Percentiles rank a stretch among this genome's conserved stretches.
These are phyloP conservation scores for Claviceps sp. DNA, from an alignment of 2,329 filamentous ascomycete genomes.

Conservation along the genomic window DNA sequence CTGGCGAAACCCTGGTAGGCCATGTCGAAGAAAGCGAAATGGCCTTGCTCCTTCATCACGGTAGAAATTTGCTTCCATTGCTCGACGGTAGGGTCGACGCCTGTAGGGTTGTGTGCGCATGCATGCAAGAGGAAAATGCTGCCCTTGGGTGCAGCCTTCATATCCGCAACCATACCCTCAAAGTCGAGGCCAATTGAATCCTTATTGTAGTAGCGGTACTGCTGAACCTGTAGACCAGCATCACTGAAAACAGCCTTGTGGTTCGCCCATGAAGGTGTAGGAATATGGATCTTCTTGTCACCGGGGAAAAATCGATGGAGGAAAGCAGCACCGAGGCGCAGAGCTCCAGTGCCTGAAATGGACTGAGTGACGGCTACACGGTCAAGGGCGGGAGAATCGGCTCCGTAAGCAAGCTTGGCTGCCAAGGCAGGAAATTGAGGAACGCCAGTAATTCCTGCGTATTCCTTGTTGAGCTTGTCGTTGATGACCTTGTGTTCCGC, in stretches of 20 bases:
- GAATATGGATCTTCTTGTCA: slow-evolving; percentile 93
- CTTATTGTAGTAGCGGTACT: slow-evolving; percentile 99
- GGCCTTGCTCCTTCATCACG: slow-evolving; percentile 70
- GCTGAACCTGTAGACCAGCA: slow-evolving; percentile 77
- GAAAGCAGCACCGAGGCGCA: slow-evolving; percentile 91
- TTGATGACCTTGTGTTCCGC: slow-evolving; percentile 80
- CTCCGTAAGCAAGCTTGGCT: slow-evolving; percentile 79
- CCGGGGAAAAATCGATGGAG: slow-evolving; percentile 81
- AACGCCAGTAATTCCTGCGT: slow-evolving; percentile 92
- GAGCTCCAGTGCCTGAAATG: slow-evolving; percentile 93
- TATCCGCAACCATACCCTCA: slow-evolving; percentile 78
- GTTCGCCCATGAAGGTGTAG: slow-evolving; percentile 94
- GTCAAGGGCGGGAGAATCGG: slow-evolving; percentile 60
- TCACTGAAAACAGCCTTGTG: slow-evolving; percentile 94
- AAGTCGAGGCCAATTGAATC: slow-evolving; percentile 97
- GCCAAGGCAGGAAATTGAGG: slow-evolving; percentile 89
- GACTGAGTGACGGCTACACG: slow-evolving; percentile 89
- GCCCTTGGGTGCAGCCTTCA: slow-evolving; percentile 75
- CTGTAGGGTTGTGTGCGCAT: slow-evolving; percentile 95
- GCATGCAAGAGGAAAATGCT: slow-evolving; percentile 91
- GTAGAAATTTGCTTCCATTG: slow-evolving; percentile 89
- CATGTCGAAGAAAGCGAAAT: slow-evolving; percentile 99
- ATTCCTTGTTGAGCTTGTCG: slow-evolving; percentile 82
- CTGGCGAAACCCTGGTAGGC: slow-evolving; percentile 97
- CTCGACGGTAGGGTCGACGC: slow-evolving; percentile 80